Base-by-base conservation (phyloP, 139 green algal genomes). In the Mesostigma viride region DNA sequence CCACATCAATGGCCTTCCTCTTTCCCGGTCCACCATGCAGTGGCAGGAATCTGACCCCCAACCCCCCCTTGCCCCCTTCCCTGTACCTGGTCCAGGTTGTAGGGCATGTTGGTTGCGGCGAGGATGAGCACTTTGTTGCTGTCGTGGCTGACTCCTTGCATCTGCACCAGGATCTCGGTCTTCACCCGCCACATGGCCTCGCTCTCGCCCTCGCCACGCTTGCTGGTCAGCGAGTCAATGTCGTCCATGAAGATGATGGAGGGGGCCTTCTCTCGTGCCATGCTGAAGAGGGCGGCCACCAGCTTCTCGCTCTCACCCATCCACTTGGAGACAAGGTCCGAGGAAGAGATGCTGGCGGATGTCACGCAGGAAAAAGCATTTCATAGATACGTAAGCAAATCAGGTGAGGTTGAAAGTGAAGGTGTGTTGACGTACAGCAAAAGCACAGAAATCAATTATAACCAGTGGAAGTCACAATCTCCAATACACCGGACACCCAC, bases 241-340 rank as follows among this genome's bases (percentile, higher is more conserved):
- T 99, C 94, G 65, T 99, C 94, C 65, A 99, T 96, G 83, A 99
- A 99, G 67, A 99, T 94, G 75, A 99, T 99, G 62, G 85, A 89
- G 4, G 94, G 94, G 3, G 92, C 77, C 26, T 87, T 90, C 56
- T 97, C 91, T 0, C 90, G 71, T 6, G 94, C 94, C 70, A 97
- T 82, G 22, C 70, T 47, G 73, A 99, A 99, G 35, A 99, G 83
- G 70, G 94, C 78, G 33, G 59, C 82, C 33, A 99, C 94, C 11
- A 99, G 88, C 86, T 97, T 98, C 75, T 99, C 94, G 35, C 79
- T 90, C 83, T 99, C 94, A 4, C 78, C 80, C 72, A 84, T 82
- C 80, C 80, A 84, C 65, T 84, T 84, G 14, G 64, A 73, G 47
- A 87, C 86, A 64, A 93, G 76, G 75, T 93, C 86, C 1, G 80